These are phyloP conservation scores for Pestalotiopsis sp. DNA, from an alignment of 2,329 filamentous ascomycete species.

Conservation along the genomic window DNA sequence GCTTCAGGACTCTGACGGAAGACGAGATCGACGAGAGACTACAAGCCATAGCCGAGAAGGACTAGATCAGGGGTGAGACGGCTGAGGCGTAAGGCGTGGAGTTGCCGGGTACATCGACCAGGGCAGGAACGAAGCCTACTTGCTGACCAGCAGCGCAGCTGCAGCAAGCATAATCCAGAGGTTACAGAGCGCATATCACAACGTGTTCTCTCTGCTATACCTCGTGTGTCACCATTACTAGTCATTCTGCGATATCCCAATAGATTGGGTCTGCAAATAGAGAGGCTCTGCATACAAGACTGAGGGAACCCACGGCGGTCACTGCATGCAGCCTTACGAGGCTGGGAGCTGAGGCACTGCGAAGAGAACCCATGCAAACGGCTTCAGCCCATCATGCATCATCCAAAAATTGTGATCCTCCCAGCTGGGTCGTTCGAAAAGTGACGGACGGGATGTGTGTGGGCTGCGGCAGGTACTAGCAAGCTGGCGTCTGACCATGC, in stretches of 20 bases:
- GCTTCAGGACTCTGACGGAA: slow-evolving; percentile 88
- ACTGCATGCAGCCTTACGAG: slow-evolving; percentile 16
- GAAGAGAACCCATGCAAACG: not conserved
- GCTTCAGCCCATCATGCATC: not conserved
- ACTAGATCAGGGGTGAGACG: slow-evolving; percentile 57
- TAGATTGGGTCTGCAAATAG: slow-evolving; percentile 21
- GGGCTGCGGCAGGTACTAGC: not conserved
- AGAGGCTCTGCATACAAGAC: not conserved
- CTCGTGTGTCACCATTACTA: slow-evolving; percentile 15
- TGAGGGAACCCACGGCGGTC: slow-evolving; percentile 14
- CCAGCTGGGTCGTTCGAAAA: slow-evolving; percentile 17
- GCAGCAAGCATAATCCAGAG: slow-evolving; percentile 3
- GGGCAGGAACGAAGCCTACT: slow-evolving; percentile 1
- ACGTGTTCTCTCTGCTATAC: slow-evolving; percentile 1
- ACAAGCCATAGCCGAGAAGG: slow-evolving; percentile 98
- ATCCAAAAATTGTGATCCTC: not conserved
- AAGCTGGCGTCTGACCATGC: not conserved
- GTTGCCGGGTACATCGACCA: slow-evolving; percentile 2
- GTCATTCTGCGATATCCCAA: slow-evolving; percentile 26
- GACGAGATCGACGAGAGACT: slow-evolving; percentile 98
- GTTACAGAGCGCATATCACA: not conserved
- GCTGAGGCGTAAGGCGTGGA: slow-evolving; percentile 26
- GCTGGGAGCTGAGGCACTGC: slow-evolving; percentile 5
- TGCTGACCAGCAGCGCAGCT: not conserved
- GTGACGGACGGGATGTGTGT: not conserved